Conservation (phyloP, 306 rosid genomes). For the Cucumis cinereus region DNA sequence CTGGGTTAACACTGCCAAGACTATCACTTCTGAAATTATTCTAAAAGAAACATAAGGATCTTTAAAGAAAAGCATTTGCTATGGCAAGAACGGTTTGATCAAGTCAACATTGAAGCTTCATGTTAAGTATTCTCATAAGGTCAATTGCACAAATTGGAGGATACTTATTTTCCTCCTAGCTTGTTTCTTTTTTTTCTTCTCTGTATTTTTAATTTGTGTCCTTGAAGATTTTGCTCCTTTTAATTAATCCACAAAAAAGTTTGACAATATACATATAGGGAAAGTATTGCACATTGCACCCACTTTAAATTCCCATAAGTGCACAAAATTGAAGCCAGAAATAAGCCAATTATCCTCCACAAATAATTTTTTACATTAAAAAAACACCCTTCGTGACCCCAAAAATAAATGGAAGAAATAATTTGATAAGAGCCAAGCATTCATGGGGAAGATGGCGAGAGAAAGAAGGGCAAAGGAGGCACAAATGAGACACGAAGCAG, state of each 20-base stretch:
- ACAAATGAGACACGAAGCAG: not conserved
- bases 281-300: not conserved
- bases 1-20: not conserved
- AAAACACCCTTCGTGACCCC: not conserved
- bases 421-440: not conserved
- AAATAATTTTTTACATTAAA: too few species aligned
- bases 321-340: not conserved
- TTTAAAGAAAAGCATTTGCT: not conserved
- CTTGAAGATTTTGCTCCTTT: not conserved
- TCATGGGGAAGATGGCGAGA: not conserved
- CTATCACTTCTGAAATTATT: not conserved
- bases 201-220: not conserved
- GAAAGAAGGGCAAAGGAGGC: not conserved
- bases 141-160: not conserved
- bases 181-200: not conserved
- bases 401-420: not conserved
- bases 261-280: not conserved
- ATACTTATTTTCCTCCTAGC: not conserved
- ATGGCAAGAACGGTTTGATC: not conserved
- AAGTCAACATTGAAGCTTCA: not conserved
- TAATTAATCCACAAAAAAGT: not conserved
- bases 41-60: not conserved
- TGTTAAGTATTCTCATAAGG: not conserved
- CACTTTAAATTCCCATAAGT: not conserved
- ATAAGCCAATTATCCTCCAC: not conserved